Evolutionary conservation across 2,329 filamentous ascomycete genomes (phyloP), one percentile per base, ranked within the genome.

Genomic region (Aspergillus quadrilineatus): DNA sequence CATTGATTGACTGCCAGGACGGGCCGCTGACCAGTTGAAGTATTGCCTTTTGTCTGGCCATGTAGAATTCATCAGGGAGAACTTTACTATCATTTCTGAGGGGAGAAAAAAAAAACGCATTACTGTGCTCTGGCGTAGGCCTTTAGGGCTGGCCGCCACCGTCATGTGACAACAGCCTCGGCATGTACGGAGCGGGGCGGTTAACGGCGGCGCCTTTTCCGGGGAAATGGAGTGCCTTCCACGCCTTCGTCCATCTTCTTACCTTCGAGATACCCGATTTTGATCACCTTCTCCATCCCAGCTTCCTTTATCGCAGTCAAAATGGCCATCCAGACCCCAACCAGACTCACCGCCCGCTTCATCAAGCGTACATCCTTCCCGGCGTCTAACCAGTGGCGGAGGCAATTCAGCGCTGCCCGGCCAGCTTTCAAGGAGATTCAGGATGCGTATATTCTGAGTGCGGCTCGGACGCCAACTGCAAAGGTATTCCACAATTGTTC

Each of bases 361-460:
- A 51, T 69, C 39, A 65, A 64, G 53, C 64, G 65, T 44, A 59
- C 68, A 17, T 50, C 69, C 29, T 54, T 73, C 62, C 75, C 77
- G 65, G 74, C 80, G 64, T 69, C 81, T 44, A 69, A 74, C 17
- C 78, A 79, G 63, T 65, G 79, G 51, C 75, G 77, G 47, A 71
- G 81, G 55, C 75, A 80, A 57, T 84, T 87, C 70, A 80, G 77
- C 66, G 76, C 77, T 46, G 77, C 81, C 54, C 70, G 78, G 50
- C 68, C 75, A 17, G 68, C 70, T 28, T 73, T 73, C 60, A 79
- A 87, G 75, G 88, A 96, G 71, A 83, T 96, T 53, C 87, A 89
- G 69, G 92, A 97, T 74, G 93, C 90, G 47, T 99, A 97, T 76
- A 97, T 99, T 65, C 76, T 99, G 61, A 92, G 91, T 69, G 94